These are phyloP conservation scores for Yamadazyma diddensiae DNA, from an alignment of 1,139 yeast genomes.

Conservation along the genomic window DNA sequence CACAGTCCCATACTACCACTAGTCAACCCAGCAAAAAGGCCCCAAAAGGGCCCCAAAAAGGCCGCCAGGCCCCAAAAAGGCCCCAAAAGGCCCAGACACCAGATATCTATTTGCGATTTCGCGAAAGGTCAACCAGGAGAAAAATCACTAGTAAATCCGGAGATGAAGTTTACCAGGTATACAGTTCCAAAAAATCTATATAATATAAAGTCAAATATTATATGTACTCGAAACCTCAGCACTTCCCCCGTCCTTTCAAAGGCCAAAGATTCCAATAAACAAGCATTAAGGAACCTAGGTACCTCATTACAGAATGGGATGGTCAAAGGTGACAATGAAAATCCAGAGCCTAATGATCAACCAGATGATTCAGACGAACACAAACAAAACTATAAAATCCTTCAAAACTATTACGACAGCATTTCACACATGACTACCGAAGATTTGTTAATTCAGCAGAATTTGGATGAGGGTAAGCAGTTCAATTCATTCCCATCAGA, in stretches of 20 bases:
- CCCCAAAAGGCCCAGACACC: no score
- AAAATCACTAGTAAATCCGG: no score
- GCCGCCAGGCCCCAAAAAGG: no score
- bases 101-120: conserved; percentile 3
- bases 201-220: neutral
- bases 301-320: conserved; percentile 9
- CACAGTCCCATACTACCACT: no score
- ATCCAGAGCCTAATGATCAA: conserved; percentile 4
- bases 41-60: no score
- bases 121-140: conserved; percentile 3
- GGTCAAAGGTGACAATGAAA: conserved; percentile 7
- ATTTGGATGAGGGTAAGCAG: conserved; percentile 36
- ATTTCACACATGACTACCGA: conserved; percentile 40
- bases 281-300: conserved; percentile 9
- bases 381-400: conserved; percentile 8
- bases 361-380: conserved; percentile 6
- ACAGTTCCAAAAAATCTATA: no score
- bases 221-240: conserved; percentile 2
- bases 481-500: conserved; percentile 33
- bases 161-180: no score
- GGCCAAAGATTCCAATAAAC: conserved; percentile 11
- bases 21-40: no score
- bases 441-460: conserved; percentile 36
- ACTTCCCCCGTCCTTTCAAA: conserved; percentile 2
- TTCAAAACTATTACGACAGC: conserved; percentile 25